phyloP scores from a whole-genome alignment of 2,329 filamentous ascomycete species.

The Pseudophaeomoniella oleicola region DNA sequence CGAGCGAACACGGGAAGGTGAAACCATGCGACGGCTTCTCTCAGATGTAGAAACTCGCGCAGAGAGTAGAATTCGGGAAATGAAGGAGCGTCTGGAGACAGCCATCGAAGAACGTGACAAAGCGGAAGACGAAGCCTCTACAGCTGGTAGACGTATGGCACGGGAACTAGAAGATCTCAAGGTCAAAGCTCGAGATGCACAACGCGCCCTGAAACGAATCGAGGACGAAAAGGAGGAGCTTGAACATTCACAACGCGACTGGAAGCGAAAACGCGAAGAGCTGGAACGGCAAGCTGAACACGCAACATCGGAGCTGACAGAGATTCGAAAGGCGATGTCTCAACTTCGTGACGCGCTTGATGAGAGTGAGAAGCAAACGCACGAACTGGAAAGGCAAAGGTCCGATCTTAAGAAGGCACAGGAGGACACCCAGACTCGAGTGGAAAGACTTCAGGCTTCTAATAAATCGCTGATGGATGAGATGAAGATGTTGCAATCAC shows the following conservation, averaged over 20 bases:
- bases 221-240: slow-evolving; percentile 66
- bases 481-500: slow-evolving; percentile 31
- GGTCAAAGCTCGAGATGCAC: slow-evolving; percentile 62
- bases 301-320: slow-evolving; percentile 57
- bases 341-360: slow-evolving; percentile 70
- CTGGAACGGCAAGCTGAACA: slow-evolving; percentile 57
- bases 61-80: slow-evolving; percentile 70
- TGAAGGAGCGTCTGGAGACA: slow-evolving; percentile 74
- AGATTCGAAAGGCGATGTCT: slow-evolving; percentile 62
- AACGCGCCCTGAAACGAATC: slow-evolving; percentile 58
- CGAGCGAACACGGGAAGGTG: slow-evolving; percentile 79
- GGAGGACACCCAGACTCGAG: slow-evolving; percentile 59
- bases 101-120: slow-evolving; percentile 90
- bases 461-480: slow-evolving; percentile 48
- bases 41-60: slow-evolving; percentile 74
- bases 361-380: slow-evolving; percentile 69
- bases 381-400: slow-evolving; percentile 72
- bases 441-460: slow-evolving; percentile 65
- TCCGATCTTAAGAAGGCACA: slow-evolving; percentile 58
- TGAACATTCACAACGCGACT: slow-evolving; percentile 57
- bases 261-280: slow-evolving; percentile 59
- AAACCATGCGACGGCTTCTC: slow-evolving; percentile 84
- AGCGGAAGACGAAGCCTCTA: slow-evolving; percentile 78
- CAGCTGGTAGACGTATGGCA: slow-evolving; percentile 57
- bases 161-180: slow-evolving; percentile 81